Base-by-base conservation (phyloP, 2,329 filamentous ascomycete genomes). In the Beauveria scarabaeidicola region DNA sequence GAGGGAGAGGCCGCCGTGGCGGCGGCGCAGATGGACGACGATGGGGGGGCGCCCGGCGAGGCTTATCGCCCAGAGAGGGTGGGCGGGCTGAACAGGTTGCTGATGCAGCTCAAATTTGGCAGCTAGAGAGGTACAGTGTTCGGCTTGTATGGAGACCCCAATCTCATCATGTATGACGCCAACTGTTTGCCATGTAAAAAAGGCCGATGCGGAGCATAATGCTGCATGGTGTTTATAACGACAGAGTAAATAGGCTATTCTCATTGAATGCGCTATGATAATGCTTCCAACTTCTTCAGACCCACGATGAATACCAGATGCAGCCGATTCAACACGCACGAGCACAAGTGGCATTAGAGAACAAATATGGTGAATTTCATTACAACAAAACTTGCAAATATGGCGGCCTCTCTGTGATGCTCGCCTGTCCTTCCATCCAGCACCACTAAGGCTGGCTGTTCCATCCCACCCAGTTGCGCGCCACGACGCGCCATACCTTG, bases 401-500 rank as follows among this genome's bases (percentile, higher is more conserved):
- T 47, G 57, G 52, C 11, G 23, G 58, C 52, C 15, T 60, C 44
- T 46, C 23, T 25, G 47, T 19, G 11, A 8, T 63, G 53, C 58
- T 62, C 62, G n/a, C 47, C 46, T 65, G 61, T 59, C 59, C 52
- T 10, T 43, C 25, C 29, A 62, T 59, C 66, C 66, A 68, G 64
- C 68, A 66, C 67, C 66, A 73, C 78, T 82, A 84, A 66, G 81
- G 79, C 73, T 78, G 75, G 65, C 78, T 78, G 68, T 86, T 87
- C 94, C 93, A 97, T 25, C 92, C 91, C 56, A 97, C 86, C 91
- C 92, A 99, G 70, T 83, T 87, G 67, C 90, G 83, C 43, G 90
- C 89, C 84, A 97, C 96, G 50, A 97, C 89, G 60, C 94, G 84
- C 94, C 94, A 99, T 62, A 99, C 91, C 78, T 94, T 93, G 67